Evolutionary conservation across 495 filamentous ascomycete genomes (phyloP).

Genomic region (Extremus antarcticus): DNA sequence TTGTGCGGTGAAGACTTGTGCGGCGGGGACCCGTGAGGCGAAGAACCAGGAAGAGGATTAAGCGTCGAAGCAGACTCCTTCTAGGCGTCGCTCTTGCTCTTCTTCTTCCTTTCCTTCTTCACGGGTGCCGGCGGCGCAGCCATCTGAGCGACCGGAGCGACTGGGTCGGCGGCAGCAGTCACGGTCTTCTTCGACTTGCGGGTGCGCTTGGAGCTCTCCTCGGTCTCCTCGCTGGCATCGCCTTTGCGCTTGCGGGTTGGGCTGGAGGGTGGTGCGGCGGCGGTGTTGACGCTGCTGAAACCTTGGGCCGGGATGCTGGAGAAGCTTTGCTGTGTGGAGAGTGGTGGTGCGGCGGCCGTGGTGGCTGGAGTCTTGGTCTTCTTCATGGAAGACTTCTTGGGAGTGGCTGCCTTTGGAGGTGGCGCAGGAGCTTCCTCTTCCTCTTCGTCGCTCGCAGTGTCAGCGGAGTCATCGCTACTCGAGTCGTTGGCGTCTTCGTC

Average conservation of each 20-base stretch:
- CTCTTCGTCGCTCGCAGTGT: not conserved
- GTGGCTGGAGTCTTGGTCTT: constrained; percentile 4
- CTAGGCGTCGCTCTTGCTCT: constrained; percentile 12
- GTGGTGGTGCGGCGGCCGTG: not conserved
- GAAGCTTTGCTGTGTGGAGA: too few species aligned
- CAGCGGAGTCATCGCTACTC: not conserved
- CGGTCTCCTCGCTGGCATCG: constrained; percentile 7
- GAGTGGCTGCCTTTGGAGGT: constrained; percentile 1
- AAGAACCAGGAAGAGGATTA: too few species aligned
- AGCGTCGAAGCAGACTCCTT: not conserved
- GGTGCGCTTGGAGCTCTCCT: constrained; percentile 7
- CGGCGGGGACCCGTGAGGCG: too few species aligned
- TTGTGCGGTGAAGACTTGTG: too few species aligned
- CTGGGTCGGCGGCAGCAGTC: not conserved
- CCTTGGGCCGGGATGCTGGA: not conserved
- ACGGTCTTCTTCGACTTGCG: constrained; percentile 16
- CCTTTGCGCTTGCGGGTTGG: constrained; percentile 13
- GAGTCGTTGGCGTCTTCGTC: constrained; percentile 12
- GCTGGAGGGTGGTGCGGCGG: constrained; percentile 2
- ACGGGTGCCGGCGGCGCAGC: not conserved
- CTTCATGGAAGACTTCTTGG: constrained; percentile 14
- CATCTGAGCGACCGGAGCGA: constrained; percentile 2
- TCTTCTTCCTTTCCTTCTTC: constrained; percentile 21
- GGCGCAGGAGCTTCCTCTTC: constrained; percentile 5
- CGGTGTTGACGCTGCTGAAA: constrained; percentile 10